These are phyloP conservation scores for Alternaria sp. DNA, from an alignment of 2,329 filamentous ascomycete species.

Conservation along the genomic window DNA sequence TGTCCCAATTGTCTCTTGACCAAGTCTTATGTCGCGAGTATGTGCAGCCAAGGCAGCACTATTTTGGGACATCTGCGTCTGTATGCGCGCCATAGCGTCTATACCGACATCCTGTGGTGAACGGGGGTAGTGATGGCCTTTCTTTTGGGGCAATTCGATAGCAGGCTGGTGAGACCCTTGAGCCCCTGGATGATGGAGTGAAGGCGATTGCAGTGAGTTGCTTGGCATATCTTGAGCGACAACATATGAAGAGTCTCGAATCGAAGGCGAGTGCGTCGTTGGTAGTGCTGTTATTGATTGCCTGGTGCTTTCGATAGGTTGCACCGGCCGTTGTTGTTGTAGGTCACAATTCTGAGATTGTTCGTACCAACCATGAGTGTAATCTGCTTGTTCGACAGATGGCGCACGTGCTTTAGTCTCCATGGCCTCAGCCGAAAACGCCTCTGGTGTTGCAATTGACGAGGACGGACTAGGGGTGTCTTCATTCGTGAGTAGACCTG, in stretches of 20 bases:
- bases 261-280: constrained; percentile 30
- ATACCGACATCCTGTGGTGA: constrained; percentile 43
- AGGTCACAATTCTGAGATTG: constrained; percentile 30
- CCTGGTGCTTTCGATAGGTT: constrained; percentile 31
- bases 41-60: constrained; percentile 50
- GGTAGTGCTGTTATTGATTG: constrained; percentile 29
- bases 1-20: constrained; percentile 38
- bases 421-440: constrained; percentile 33
- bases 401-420: constrained; percentile 43
- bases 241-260: constrained; percentile 21
- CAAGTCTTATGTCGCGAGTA: constrained; percentile 42
- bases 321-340: constrained; percentile 27
- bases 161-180: constrained; percentile 27
- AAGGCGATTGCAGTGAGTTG: constrained; percentile 25
- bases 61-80: constrained; percentile 60
- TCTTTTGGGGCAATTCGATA: constrained; percentile 28
- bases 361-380: constrained; percentile 26
- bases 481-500: constrained; percentile 31
- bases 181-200: constrained; percentile 25
- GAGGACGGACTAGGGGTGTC: constrained; percentile 31
- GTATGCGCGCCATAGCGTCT: constrained; percentile 56
- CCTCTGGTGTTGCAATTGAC: constrained; percentile 12
- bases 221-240: constrained; percentile 30
- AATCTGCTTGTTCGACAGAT: constrained; percentile 27
- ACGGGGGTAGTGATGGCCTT: constrained; percentile 44